These are phyloP conservation scores for Suhomyces chickasaworum DNA, from an alignment of 1,139 yeast species.

Conservation along the genomic window DNA sequence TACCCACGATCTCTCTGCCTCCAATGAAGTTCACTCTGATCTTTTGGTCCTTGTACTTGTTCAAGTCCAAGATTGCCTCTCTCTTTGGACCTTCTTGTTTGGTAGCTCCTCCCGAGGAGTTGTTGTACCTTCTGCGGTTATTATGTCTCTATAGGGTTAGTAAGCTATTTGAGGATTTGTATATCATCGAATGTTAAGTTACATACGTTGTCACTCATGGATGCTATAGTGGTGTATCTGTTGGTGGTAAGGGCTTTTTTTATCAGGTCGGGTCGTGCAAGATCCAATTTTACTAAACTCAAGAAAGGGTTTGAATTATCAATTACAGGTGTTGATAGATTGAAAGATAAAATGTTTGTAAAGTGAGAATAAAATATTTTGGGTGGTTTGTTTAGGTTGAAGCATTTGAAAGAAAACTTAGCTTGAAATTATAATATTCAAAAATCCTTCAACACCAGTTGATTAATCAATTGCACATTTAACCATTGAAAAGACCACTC, in stretches of 20 bases:
- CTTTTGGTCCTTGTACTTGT: conserved; percentile 71
- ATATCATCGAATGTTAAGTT: not conserved
- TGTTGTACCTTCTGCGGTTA: conserved; percentile 28
- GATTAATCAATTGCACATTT: no score
- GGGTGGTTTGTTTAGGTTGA: no score
- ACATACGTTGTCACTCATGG: conserved; percentile 20
- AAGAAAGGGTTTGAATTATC: no score
- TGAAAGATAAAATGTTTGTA: no score
- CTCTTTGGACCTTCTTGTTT: conserved; percentile 77
- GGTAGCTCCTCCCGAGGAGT: conserved; percentile 31
- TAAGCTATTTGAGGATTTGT: not conserved
- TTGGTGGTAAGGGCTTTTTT: conserved; percentile 4
- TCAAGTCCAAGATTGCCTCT: conserved; percentile 85
- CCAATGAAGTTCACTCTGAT: conserved; percentile 83
- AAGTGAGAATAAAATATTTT: no score
- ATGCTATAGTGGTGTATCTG: not conserved
- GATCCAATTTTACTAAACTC: not conserved
- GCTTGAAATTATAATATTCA: no score
- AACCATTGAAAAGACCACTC: no score
- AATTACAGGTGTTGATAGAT: no score
- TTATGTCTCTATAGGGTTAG: conserved; percentile 13
- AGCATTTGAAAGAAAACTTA: no score
- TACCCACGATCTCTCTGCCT: conserved; percentile 81
- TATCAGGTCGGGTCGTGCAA: conserved; percentile 3
- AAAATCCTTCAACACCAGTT: no score